Evolutionary conservation across 352 stramenopile species (phyloP), one percentile per base, ranked within the genome.

Genomic region (Globisporangium rhizosaccharum): DNA sequence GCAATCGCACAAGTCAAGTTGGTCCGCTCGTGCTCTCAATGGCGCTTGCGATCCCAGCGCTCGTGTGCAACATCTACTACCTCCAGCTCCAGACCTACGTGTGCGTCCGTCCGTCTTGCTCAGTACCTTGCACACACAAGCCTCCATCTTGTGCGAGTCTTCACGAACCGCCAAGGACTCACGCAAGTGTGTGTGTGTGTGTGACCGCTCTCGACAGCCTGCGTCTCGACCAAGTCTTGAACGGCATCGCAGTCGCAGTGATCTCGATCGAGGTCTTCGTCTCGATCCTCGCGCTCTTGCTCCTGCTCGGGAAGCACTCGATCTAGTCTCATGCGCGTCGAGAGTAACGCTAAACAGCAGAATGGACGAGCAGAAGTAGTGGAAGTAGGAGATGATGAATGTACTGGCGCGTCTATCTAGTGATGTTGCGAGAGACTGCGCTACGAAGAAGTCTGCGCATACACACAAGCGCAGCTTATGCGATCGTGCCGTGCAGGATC

Each of bases 81-180:
- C 59, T 94, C 39, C 70, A 76, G 14, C 67, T 93, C 6, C 86
- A 96, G 61, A 90, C 81, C 37, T 88, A 94, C 53, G 81, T 88
- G 71, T 88, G 69, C 65, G 71, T 67, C 10, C 11, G 11, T 14
- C 10, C 39, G 39, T 50, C 46, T 14, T 37, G 36, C 6, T 26
- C 18, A 44, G 25, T n/a, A n/a, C n/a, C n/a, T n/a, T n/a, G n/a
- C n/a, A n/a, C n/a, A n/a, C n/a, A n/a, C n/a, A n/a, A n/a, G n/a
- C n/a, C n/a, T n/a, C n/a, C n/a, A n/a, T n/a, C n/a, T n/a, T n/a
- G 28, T 10, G 41, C 1, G 1, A 47, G 15, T 36, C n/a, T 23
- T 41, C 49, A 48, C 33, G 64, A 11, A 52, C 7, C 23, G 0
- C 20, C 46, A 25, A 14, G 37, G 4, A n/a, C 10, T 15, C 23